Conservation (phyloP, 1,284 basidiomycete genomes). For the Trametes versicolor region DNA sequence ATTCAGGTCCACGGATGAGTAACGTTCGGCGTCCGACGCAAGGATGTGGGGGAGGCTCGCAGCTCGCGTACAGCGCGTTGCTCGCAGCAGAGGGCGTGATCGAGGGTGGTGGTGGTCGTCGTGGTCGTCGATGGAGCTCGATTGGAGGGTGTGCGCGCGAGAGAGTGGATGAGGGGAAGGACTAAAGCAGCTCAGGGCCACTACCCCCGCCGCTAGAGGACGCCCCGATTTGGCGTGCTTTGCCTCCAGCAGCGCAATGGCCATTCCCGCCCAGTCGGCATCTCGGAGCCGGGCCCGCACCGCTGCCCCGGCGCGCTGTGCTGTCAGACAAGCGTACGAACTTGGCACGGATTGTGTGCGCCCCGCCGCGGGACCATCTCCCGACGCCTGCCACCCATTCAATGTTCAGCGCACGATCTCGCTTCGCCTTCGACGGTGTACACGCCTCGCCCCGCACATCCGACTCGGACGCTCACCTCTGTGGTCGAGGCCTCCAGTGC, state of each 20-base stretch:
- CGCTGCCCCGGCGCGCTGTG: not conserved
- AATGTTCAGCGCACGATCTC: too few species aligned
- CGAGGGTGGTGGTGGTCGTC: not conserved
- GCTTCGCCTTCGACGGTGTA: too few species aligned
- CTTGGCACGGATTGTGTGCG: not conserved
- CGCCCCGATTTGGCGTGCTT: not conserved
- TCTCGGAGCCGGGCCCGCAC: constrained; percentile 1
- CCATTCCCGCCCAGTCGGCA: constrained; percentile 15
- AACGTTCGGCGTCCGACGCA: not conserved
- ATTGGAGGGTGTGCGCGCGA: not conserved
- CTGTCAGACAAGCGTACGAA: not conserved
- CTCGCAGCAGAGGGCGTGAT: not conserved
- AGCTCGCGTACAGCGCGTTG: not conserved
- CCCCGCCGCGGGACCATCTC: constrained; percentile 9
- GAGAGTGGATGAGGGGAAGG: not conserved
- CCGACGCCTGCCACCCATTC: too few species aligned
- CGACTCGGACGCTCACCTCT: too few species aligned
- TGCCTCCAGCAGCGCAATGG: constrained; percentile 4
- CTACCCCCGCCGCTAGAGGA: not conserved
- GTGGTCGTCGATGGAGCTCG: not conserved
- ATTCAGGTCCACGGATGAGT: not conserved
- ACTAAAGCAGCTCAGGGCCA: not conserved
- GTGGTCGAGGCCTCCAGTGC: too few species aligned
- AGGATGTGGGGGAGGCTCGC: too few species aligned
- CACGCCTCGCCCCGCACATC: too few species aligned